Evolutionary conservation across 2,329 filamentous ascomycete species (phyloP).

Genomic region (Fusarium heterosporum): DNA sequence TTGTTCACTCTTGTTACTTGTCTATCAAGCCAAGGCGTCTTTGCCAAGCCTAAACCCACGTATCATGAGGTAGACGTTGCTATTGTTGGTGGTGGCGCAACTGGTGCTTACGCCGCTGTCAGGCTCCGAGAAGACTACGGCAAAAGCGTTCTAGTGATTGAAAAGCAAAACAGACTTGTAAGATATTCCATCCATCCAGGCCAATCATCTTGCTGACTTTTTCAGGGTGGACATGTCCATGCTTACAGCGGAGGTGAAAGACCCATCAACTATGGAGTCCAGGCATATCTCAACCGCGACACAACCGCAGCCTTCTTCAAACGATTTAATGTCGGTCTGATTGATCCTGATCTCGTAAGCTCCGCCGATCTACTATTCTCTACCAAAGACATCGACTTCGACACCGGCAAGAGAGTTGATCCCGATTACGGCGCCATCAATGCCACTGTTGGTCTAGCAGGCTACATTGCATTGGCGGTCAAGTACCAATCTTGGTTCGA

Average conservation of each 20-base stretch:
- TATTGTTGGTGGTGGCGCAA: conserved; percentile 35
- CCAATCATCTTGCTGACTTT: not conserved
- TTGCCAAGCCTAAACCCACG: not conserved
- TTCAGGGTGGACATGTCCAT: conserved; percentile 35
- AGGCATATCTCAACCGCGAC: conserved; percentile 29
- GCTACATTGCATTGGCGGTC: conserved; percentile 6
- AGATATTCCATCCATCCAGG: fast-evolving
- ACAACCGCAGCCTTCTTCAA: conserved; percentile 25
- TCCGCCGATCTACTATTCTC: not conserved
- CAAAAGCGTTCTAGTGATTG: conserved; percentile 34
- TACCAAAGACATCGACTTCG: conserved; percentile 24
- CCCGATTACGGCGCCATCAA: conserved; percentile 20
- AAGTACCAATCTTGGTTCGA: conserved; percentile 35
- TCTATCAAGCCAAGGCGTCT: not conserved
- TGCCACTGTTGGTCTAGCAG: not conserved
- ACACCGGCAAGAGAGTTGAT: conserved; percentile 17
- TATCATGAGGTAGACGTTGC: conserved; percentile 28
- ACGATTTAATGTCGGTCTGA: conserved; percentile 24
- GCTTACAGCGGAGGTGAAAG: conserved; percentile 2
- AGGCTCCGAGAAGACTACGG: conserved; percentile 34
- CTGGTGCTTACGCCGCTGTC: conserved; percentile 36
- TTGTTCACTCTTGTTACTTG: not conserved
- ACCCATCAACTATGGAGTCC: conserved; percentile 32
- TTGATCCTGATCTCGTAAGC: not conserved
- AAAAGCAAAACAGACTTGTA: conserved; percentile 30